Conservation (phyloP, 2,329 filamentous ascomycete species). For the Sporothrix sp. region DNA sequence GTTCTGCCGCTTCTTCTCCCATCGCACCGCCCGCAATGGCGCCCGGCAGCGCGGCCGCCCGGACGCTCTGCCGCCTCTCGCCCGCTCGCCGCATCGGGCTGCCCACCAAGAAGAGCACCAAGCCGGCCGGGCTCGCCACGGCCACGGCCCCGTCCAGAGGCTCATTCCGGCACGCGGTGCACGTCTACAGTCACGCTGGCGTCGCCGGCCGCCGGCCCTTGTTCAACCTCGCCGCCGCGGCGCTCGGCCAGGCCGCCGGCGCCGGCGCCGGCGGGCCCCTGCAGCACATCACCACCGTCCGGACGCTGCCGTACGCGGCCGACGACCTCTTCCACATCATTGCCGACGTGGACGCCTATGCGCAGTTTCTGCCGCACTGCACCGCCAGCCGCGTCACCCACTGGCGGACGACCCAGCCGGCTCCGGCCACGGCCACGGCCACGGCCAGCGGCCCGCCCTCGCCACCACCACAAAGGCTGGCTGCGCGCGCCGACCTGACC, state of each 20-base stretch:
- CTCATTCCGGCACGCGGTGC: no score
- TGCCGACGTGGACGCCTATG: slow-evolving; percentile 79
- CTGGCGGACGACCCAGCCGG: slow-evolving; percentile 46
- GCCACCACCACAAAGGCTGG: slow-evolving; percentile 51
- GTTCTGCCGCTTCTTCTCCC: background rate
- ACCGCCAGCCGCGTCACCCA: slow-evolving; percentile 61
- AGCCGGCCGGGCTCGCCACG: no score
- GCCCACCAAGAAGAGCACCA: background rate
- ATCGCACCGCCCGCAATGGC: no score
- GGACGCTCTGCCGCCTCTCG: background rate
- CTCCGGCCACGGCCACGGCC: background rate
- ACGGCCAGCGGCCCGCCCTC: slow-evolving; percentile 30
- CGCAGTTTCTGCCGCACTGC: slow-evolving; percentile 86
- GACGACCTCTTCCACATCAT: slow-evolving; percentile 71
- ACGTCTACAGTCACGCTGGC: no score
- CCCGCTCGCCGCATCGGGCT: no score
- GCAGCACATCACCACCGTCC: slow-evolving; percentile 62
- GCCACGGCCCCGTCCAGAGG: no score
- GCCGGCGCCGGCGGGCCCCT: slow-evolving; percentile 20
- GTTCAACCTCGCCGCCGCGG: slow-evolving; percentile 22
- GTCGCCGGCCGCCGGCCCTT: slow-evolving; percentile 18
- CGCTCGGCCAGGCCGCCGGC: slow-evolving; percentile 4
- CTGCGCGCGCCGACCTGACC: slow-evolving; percentile 66
- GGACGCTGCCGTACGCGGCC: slow-evolving; percentile 66
- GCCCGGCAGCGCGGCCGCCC: background rate